Base-by-base conservation (phyloP, 352 stramenopile species). In the Elongisporangium anandrum region DNA sequence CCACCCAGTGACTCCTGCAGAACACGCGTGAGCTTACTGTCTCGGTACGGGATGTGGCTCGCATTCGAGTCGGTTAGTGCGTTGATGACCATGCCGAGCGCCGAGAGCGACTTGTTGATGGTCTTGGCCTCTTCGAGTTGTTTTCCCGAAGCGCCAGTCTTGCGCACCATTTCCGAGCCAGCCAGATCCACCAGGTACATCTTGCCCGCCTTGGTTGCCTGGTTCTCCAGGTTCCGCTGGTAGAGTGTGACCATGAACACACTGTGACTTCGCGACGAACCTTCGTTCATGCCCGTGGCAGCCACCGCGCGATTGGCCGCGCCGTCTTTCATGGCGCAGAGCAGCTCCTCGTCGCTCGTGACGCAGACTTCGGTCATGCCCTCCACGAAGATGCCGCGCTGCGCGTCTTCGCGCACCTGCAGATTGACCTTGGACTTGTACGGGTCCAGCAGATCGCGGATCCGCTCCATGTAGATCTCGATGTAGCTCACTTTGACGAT, bases 401-500 rank as follows among this genome's bases (percentile, higher is more conserved):
- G 72, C 2, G 76, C 67, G 64, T 97, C 87, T 66, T 97, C 92
- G 19, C 92, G 84, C 16, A 98, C 85, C 61, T 95, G 89, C 20
- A 97, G 63, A 63, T 97, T 97, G 17, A 92, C 76, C 62, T 96
- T 94, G 34, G 88, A 92, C 62, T 95, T 95, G 73, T 95, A 95
- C 54, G 78, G 75, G 62, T 97, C 90, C 49, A 98, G 70, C 15
- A 98, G 68, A 61, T 98, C 94, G 19, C 90, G 81, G 54, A 98
- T 97, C 24, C 81, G 79, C 70, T 98, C 94, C 85, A 98, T 97
- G 75, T 98, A 98, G 60, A 98, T 98, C 75, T 98, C 94, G 60
- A 98, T 96, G 80, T 97, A 97, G 68, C 85, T 95, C 45, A 97
- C 87, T 66, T 92, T 94, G 24, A 96, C 85, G 54, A 94, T 95